phyloP scores from a whole-genome alignment of 805 yeast species.

The Saccharomycopsis lassenensis region DNA sequence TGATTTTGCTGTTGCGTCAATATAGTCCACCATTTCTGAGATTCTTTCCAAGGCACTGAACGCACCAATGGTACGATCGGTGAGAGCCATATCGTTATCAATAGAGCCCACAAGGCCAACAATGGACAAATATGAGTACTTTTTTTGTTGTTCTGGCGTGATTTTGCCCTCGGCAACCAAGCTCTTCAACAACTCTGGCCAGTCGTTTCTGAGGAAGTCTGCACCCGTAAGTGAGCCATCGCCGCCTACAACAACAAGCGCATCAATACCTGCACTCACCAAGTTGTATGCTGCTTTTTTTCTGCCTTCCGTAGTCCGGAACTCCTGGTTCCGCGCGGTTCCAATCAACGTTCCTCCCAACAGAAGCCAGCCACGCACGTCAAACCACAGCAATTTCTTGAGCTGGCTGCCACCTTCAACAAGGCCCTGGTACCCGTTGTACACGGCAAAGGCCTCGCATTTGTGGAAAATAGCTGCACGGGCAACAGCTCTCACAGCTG shows the following conservation, averaged over 20 bases:
- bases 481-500: constrained; percentile 90
- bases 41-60: constrained; percentile 69
- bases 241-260: constrained; percentile 72
- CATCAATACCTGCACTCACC: constrained; percentile 65
- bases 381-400: constrained; percentile 58
- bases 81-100: constrained; percentile 77
- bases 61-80: constrained; percentile 76
- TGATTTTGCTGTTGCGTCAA: constrained; percentile 75
- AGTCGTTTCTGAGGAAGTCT: constrained; percentile 62
- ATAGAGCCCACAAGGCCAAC: constrained; percentile 77
- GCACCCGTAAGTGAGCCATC: constrained; percentile 81
- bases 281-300: constrained; percentile 52
- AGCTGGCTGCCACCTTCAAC: constrained; percentile 72
- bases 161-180: constrained; percentile 36
- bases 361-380: constrained; percentile 59
- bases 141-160: constrained; percentile 34
- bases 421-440: constrained; percentile 92
- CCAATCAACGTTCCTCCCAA: constrained; percentile 74
- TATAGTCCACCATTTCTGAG: constrained; percentile 65
- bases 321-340: constrained; percentile 63
- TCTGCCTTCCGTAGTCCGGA: constrained; percentile 57
- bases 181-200: constrained; percentile 63
- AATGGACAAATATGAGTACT: constrained; percentile 48
- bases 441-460: constrained; percentile 85
- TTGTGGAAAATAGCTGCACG: constrained; percentile 80